Percentiles rank a stretch among this genome's conserved stretches.
Conservation (phyloP, 2,329 filamentous ascomycete genomes). For the Ophiostoma fasciatum region DNA sequence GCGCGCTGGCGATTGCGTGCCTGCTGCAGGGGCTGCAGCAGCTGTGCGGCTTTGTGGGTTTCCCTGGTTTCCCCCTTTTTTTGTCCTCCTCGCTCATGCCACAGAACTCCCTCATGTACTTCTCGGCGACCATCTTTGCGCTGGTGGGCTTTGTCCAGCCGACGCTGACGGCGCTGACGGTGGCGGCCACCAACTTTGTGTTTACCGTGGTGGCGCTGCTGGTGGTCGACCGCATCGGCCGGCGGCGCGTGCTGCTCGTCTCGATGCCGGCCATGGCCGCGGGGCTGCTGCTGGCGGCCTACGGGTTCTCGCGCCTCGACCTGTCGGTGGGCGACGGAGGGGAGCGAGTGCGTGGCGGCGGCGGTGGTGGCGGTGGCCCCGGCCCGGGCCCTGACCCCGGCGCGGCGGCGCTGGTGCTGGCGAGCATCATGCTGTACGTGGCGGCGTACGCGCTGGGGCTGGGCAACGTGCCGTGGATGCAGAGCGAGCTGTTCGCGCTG, state of each 20-base stretch:
- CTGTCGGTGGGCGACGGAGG: conserved; percentile 16
- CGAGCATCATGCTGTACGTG: conserved; percentile 70
- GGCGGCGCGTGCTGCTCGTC: conserved; percentile 64
- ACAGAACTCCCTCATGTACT: conserved; percentile 84
- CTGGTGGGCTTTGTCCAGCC: conserved; percentile 65
- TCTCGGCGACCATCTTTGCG: conserved; percentile 67
- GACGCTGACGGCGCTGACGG: conserved; percentile 59
- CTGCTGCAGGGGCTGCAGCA: conserved; percentile 80
- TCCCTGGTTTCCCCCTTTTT: background rate
- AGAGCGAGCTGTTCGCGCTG: conserved; percentile 78
- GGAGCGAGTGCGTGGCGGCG: background rate
- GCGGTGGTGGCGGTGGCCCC: background rate
- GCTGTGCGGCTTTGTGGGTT: conserved; percentile 65
- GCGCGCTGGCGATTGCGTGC: conserved; percentile 73
- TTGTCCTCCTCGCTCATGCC: background rate
- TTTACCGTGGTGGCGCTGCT: conserved; percentile 64
- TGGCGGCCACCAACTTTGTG: conserved; percentile 70
- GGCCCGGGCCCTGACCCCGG: conserved; percentile 5
- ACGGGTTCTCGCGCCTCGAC: conserved; percentile 55
- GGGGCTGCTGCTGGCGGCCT: conserved; percentile 55
- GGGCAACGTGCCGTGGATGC: conserved; percentile 92
- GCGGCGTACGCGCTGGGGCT: conserved; percentile 75
- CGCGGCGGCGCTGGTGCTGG: conserved; percentile 44
- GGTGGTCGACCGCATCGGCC: conserved; percentile 65
- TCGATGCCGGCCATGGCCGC: conserved; percentile 74